Conservation (phyloP, 2,329 filamentous ascomycete genomes). For the Verticillium dahliae region DNA sequence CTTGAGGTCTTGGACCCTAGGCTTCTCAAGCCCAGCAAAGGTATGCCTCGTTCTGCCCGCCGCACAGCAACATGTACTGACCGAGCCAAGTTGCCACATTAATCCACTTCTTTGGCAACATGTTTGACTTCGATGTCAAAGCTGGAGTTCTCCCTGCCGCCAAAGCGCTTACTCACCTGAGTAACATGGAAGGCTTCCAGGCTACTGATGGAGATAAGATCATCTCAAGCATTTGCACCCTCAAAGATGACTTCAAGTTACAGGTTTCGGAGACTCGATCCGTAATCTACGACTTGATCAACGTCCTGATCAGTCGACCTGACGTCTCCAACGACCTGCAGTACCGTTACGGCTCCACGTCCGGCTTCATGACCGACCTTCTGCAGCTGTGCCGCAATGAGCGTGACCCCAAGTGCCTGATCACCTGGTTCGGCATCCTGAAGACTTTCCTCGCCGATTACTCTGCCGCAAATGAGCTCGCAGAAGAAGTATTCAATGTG, state of each 20-base stretch:
- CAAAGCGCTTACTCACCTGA: constrained; percentile 43
- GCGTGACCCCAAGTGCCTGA: constrained; percentile 49
- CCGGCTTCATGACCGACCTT: constrained; percentile 41
- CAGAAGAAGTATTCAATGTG: constrained; percentile 43
- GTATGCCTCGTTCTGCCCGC: constrained; percentile 18
- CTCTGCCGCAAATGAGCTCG: constrained; percentile 35
- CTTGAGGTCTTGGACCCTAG: constrained; percentile 39
- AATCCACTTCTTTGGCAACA: constrained; percentile 45
- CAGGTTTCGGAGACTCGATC: constrained; percentile 45
- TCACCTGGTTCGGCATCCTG: constrained; percentile 50
- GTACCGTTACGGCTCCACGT: constrained; percentile 33
- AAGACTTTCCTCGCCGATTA: constrained; percentile 37
- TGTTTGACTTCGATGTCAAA: constrained; percentile 54
- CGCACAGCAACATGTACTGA: neutral
- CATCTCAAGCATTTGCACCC: constrained; percentile 38
- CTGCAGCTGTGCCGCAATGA: constrained; percentile 46
- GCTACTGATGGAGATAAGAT: constrained; percentile 40
- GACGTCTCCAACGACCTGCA: constrained; percentile 36
- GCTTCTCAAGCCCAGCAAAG: constrained; percentile 42
- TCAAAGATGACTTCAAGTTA: constrained; percentile 51
- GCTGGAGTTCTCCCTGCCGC: constrained; percentile 50
- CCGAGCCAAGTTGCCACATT: neutral
- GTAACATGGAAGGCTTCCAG: constrained; percentile 44
- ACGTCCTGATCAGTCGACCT: constrained; percentile 33
- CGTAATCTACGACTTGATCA: constrained; percentile 44